phyloP scores from a whole-genome alignment of 139 green algal species.

The Bryopsis sp. region DNA sequence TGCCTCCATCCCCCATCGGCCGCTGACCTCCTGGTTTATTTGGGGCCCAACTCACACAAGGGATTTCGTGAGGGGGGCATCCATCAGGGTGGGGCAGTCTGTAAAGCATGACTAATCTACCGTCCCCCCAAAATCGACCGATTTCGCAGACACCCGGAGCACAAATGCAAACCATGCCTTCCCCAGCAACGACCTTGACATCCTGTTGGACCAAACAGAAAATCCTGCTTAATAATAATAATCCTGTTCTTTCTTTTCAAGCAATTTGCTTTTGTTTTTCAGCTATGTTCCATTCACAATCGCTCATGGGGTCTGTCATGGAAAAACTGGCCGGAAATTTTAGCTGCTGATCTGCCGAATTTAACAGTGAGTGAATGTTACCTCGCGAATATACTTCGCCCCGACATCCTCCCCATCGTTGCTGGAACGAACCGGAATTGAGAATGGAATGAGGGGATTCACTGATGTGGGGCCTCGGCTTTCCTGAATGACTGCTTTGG shows the following conservation, averaged over 20 bases:
- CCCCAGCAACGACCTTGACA: not conserved
- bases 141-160: not conserved
- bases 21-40: not conserved
- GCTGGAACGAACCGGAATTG: not conserved
- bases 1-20: not conserved
- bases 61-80: too few relatives aligned
- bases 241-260: too few relatives aligned
- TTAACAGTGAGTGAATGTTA: too few relatives aligned
- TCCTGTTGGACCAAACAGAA: not conserved
- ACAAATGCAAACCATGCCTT: constrained; percentile 8
- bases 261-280: too few relatives aligned
- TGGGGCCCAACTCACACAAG: not conserved
- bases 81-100: not conserved
- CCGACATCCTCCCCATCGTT: not conserved
- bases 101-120: not conserved
- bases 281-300: too few relatives aligned
- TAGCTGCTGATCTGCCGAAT: too few relatives aligned
- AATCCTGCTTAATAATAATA: not conserved
- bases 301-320: too few relatives aligned
- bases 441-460: too few relatives aligned
- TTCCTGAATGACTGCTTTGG: not conserved
- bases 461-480: not conserved
- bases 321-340: too few relatives aligned
- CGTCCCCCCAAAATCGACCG: not conserved
- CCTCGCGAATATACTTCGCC: not conserved